Conservation (phyloP, 495 filamentous ascomycete genomes). For the Aspergillus conjunctus region DNA sequence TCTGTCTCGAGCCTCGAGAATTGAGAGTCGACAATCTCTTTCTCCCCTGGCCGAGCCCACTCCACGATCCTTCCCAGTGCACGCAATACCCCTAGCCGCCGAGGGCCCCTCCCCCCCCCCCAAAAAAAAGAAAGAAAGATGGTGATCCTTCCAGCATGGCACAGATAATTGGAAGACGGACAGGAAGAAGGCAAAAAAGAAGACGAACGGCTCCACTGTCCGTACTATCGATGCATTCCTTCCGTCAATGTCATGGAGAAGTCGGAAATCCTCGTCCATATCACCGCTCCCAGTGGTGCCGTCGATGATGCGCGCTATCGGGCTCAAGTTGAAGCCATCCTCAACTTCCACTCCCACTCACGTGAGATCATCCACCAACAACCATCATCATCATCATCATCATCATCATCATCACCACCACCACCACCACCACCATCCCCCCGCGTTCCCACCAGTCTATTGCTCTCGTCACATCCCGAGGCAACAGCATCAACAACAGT, state of each 20-base stretch:
- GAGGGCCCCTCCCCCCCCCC: too few relatives aligned
- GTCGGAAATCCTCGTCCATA: slow-evolving; percentile 69
- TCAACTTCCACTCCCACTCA: slow-evolving; percentile 55
- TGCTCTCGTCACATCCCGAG: slow-evolving; percentile 7
- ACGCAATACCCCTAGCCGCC: not conserved
- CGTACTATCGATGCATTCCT: slow-evolving; percentile 1
- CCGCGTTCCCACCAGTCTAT: slow-evolving; percentile 9
- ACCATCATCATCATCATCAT: too few relatives aligned
- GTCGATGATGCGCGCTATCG: slow-evolving; percentile 66
- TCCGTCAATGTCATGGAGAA: slow-evolving; percentile 19
- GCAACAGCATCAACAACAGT: not conserved
- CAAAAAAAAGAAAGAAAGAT: not conserved
- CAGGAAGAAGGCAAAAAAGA: slow-evolving; percentile 5
- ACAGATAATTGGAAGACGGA: not conserved
- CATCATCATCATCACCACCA: not conserved
- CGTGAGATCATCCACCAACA: slow-evolving; percentile 25
- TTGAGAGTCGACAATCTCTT: slow-evolving; percentile 1
- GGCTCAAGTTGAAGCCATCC: slow-evolving; percentile 60
- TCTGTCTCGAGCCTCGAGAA: not conserved
- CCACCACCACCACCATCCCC: not conserved
- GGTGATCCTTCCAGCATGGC: not conserved
- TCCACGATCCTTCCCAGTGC: not conserved
- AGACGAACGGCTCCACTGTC: not conserved
- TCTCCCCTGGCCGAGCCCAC: not conserved
- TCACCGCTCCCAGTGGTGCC: slow-evolving; percentile 61